Evolutionary conservation across 768 basidiomycete species (phyloP).

Genomic region (Suillus occidentalis): DNA sequence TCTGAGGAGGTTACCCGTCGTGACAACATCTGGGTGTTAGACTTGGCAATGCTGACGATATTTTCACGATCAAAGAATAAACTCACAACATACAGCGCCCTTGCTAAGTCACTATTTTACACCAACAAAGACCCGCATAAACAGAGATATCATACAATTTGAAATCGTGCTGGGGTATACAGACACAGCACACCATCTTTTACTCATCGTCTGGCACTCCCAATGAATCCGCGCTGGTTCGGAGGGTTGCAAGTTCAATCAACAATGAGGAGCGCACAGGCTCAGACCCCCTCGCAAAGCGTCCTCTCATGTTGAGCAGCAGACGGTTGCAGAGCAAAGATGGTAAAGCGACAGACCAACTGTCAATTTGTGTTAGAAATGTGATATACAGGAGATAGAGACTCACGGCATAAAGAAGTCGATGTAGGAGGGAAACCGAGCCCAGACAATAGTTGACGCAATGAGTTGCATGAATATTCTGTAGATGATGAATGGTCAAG

Average conservation of each 20-base stretch:
- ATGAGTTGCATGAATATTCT: constrained; percentile 23
- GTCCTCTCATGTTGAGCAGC: constrained; percentile 23
- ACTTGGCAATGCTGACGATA: neutral
- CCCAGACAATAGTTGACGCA: constrained; percentile 21
- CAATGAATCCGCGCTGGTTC: neutral
- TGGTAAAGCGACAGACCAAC: constrained; percentile 27
- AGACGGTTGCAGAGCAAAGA: constrained; percentile 25
- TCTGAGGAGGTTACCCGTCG: neutral
- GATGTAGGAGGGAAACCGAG: constrained; percentile 18
- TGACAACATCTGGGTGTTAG: neutral
- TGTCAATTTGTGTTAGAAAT: constrained; percentile 6
- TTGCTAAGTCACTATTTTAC: neutral
- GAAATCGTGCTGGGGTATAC: neutral
- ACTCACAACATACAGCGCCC: neutral
- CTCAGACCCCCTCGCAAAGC: constrained; percentile 5
- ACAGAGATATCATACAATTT: neutral
- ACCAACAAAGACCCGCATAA: neutral
- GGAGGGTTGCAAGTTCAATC: neutral
- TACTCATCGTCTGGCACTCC: neutral
- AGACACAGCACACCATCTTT: neutral
- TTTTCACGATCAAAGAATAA: neutral
- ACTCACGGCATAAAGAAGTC: constrained; percentile 26
- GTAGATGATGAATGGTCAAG: neutral
- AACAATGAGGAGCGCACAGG: neutral
- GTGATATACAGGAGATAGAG: neutral